Evolutionary conservation across 768 basidiomycete genomes (phyloP), one percentile per base, ranked within the genome.

Genomic region (Lentinula sp.): DNA sequence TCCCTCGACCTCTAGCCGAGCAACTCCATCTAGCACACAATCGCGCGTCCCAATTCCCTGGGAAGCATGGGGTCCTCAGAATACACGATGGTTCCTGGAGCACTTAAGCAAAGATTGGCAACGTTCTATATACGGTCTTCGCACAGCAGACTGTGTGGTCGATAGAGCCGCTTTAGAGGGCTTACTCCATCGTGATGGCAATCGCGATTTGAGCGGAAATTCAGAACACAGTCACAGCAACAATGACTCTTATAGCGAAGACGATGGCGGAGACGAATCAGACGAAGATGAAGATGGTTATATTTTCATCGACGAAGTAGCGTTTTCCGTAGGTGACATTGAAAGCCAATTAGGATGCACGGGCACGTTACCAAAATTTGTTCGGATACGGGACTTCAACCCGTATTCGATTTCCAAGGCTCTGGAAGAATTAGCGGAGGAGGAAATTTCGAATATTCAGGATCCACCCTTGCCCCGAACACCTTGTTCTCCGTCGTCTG

Each of bases 51-150:
- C 64, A 23, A 66, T 82, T 35, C 73, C 78, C 3, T 84, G 82
- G 81, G 73, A 77, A 6, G 70, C 72, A 18, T 84, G 83, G 83
- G 83, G 82, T 12, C 80, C 80, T 1, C 67, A 69, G 37, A 77
- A 72, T 64, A 83, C 82, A 8, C 77, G 82, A 10, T 84, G 83
- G 82, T 84, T 84, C 63, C 73, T 75, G 58, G 81, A 82, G 64
- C 71, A 71, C 52, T 66, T 80, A 46, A 78, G 74, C 66, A 81
- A 79, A 5, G 81, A 85, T 65, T 83, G 81, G 82, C 81, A 84
- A 66, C 79, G 82, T 64, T 79, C 81, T 18, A 73, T 82, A 33
- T 80, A 80, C 64, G 83, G 83, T 6, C 69, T 79, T 60, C 72
- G 81, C 23, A 79, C 82, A 6, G 76, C 80, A 8, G 83, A 82